These are phyloP conservation scores for Magnolia sinica DNA, from an alignment of 164 flowering plant genomes.

Conservation along the genomic window DNA sequence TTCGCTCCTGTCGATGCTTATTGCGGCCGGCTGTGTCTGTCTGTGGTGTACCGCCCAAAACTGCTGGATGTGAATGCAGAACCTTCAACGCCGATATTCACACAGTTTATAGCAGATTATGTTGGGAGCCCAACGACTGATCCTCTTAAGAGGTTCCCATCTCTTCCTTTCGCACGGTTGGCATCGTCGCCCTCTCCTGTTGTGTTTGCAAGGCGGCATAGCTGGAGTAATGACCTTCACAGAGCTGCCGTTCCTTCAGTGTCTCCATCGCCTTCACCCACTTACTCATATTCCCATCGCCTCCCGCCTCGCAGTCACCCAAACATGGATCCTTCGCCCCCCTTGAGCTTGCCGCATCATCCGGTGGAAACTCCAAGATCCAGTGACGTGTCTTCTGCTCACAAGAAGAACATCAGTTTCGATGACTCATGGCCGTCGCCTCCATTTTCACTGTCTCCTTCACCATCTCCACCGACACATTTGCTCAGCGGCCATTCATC, in stretches of 20 bases:
- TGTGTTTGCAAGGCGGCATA: conserved; percentile 68
- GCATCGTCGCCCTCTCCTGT: conserved; percentile 49
- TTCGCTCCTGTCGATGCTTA: conserved; percentile 80
- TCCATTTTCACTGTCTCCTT: conserved; percentile 53
- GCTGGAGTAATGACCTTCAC: conserved; percentile 67
- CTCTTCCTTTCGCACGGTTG: conserved; percentile 35
- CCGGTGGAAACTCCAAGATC: conserved; percentile 32
- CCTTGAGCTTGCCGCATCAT: conserved; percentile 41
- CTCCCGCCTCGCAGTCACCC: conserved; percentile 24
- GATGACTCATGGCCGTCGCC: conserved; percentile 76
- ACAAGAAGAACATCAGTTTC: conserved; percentile 38
- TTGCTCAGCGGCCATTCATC: conserved; percentile 30
- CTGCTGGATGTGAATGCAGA: conserved; percentile 51
- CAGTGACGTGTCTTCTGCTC: conserved; percentile 21
- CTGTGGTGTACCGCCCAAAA: conserved; percentile 56
- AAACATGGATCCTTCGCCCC: conserved; percentile 2
- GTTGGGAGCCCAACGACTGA: conserved; percentile 95
- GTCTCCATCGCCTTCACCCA: conserved; percentile 23
- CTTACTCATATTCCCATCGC: conserved; percentile 21
- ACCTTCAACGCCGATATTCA: conserved; percentile 65
- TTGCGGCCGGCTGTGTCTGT: conserved; percentile 77
- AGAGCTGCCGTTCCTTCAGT: conserved; percentile 43
- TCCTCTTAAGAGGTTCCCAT: conserved; percentile 67
- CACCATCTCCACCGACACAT: conserved; percentile 70
- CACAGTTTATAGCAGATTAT: conserved; percentile 76